Conservation (phyloP, 148 eudicot genomes). For the Arctostaphylos glauca region DNA sequence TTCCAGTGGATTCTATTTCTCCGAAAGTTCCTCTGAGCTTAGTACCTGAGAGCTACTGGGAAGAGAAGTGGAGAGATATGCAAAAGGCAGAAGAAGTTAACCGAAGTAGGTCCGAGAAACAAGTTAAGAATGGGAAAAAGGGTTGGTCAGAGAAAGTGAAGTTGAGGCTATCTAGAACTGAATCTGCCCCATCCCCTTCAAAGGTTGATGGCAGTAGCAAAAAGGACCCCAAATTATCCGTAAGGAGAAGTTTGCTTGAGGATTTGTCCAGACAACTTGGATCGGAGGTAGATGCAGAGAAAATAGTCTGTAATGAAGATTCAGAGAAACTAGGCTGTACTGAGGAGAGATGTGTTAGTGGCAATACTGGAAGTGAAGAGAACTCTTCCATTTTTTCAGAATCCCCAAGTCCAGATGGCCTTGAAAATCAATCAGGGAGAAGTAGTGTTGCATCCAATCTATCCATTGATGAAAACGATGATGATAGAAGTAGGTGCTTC, state of each 20-base stretch:
- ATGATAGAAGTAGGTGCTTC: constrained; percentile 18
- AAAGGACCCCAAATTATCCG: constrained; percentile 36
- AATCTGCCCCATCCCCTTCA: constrained; percentile 67
- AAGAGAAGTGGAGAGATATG: constrained; percentile 88
- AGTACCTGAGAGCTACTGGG: constrained; percentile 95
- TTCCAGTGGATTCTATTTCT: constrained; percentile 52
- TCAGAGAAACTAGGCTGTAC: constrained; percentile 18
- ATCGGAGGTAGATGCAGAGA: constrained; percentile 44
- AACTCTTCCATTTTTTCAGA: constrained; percentile 54
- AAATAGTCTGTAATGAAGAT: constrained; percentile 22
- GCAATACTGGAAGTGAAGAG: constrained; percentile 49
- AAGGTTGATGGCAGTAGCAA: constrained; percentile 32
- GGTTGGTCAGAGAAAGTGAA: constrained; percentile 87
- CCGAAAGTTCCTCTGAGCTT: constrained; percentile 40
- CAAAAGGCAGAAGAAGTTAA: constrained; percentile 68
- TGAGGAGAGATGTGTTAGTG: constrained; percentile 31
- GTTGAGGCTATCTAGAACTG: constrained; percentile 56
- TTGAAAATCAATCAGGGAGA: constrained; percentile 46
- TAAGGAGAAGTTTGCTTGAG: constrained; percentile 66
- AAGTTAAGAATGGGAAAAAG: constrained; percentile 38
- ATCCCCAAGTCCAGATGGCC: constrained; percentile 47
- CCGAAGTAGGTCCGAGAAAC: constrained; percentile 34
- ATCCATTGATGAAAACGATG: constrained; percentile 44
- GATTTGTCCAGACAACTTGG: constrained; percentile 74
- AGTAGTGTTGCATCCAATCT: constrained; percentile 59